Evolutionary conservation across 495 filamentous ascomycete species (phyloP), one percentile per base, ranked within the genome.

Genomic region (Aspergillus wentii): DNA sequence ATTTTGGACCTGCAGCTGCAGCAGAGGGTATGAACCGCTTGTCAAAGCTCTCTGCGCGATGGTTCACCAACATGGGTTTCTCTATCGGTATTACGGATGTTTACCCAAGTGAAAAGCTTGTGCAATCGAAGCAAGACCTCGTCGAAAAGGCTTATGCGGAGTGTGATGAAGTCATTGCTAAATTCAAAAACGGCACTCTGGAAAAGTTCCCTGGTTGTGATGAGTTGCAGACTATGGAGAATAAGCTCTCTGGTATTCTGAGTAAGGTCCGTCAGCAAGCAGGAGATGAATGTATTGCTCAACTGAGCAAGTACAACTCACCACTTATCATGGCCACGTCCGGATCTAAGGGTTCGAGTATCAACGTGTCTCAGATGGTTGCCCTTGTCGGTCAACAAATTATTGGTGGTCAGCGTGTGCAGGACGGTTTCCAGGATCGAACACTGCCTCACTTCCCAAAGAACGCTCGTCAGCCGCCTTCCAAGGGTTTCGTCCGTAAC

Each of bases 281-380:
- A 34, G 92, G 91, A 70, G 79, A 89, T 40, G 83, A 88, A 44
- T 97, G 94, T 76, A 89, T 95, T 54, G 74, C 73, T 10, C 86
- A 89, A 35, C 72, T 98, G 36, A 92, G 86, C 67, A 85, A 79
- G 43, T 88, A 88, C 68, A 98, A 98, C 52, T 82, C 92, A 3
- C 89, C 92, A 8, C 68, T 96, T 50, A 84, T 95, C 68, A 98
- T 98, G 92, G 92, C 92, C 31, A 94, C 85, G 30, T 95, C 86
- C 7, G 92, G 92, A 21, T 95, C 92, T 25, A 98, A 98, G 63
- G 83, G 92, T 52, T 95, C 88, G 2, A 83, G 83, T 54, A 95
- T 97, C 73, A 98, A 98, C 69, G 92, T 98, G 33, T 91, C 94
- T 17, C 92, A 98, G 68, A 98, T 98, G 92, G 83, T 97, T 57